Evolutionary conservation across 306 rosid genomes (phyloP).

Genomic region (Erythrophleum fordii): DNA sequence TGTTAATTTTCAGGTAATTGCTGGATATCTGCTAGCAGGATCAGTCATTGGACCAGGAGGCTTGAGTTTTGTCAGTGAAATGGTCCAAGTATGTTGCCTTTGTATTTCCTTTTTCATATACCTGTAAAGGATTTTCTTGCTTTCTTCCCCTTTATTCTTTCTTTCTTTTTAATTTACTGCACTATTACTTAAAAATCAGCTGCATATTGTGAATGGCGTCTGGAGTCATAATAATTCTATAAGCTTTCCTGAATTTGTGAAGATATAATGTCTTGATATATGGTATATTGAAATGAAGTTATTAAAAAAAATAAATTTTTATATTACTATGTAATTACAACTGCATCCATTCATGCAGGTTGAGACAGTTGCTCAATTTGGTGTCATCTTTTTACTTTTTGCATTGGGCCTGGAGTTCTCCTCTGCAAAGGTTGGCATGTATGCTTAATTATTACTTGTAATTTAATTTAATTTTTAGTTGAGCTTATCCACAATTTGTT

Average conservation of each 20-base stretch:
- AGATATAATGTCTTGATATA: slow-evolving; percentile 16
- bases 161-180: slow-evolving; percentile 10
- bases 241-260: neutral
- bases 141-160: neutral
- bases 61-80: slow-evolving; percentile 88
- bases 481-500: slow-evolving; percentile 25
- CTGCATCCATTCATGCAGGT: slow-evolving; percentile 59
- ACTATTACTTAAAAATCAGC: slow-evolving; percentile 28
- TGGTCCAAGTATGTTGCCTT: slow-evolving; percentile 88
- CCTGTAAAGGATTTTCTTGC: neutral
- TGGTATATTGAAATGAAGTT: slow-evolving; percentile 4
- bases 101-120: slow-evolving; percentile 24
- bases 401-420: slow-evolving; percentile 93
- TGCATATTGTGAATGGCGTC: neutral
- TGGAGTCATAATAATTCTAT: neutral
- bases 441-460: neutral
- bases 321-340: slow-evolving; percentile 17
- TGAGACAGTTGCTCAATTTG: slow-evolving; percentile 98
- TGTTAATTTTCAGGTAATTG: slow-evolving; percentile 68
- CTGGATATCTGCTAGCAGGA: slow-evolving; percentile 91
- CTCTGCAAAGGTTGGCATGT: slow-evolving; percentile 68
- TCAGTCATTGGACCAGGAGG: slow-evolving; percentile 93
- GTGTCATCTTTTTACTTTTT: slow-evolving; percentile 92
- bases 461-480: neutral
- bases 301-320: slow-evolving; percentile 1